Conservation (phyloP, 768 basidiomycete species). For the Neoboletus subvelutipes region DNA sequence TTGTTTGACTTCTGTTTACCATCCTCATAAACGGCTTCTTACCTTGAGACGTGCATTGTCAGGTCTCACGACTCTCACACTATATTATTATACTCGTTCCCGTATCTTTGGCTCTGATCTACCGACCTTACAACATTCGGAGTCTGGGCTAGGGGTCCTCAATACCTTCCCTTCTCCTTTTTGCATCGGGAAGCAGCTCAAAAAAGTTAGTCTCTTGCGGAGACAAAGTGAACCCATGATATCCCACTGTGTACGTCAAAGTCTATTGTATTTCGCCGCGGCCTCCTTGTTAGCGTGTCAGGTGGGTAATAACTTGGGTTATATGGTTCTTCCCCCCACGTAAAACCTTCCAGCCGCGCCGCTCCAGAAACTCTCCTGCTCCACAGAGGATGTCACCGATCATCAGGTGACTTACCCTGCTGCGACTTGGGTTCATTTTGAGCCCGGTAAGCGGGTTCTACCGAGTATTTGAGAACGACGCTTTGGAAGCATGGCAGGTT, state of each 20-base stretch:
- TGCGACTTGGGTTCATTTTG: background rate
- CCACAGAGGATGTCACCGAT: background rate
- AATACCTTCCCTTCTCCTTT: background rate
- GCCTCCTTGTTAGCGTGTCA: background rate
- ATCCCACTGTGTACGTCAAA: background rate
- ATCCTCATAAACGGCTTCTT: too few species aligned
- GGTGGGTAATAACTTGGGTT: slow-evolving; percentile 4
- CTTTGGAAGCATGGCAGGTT: background rate
- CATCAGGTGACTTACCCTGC: slow-evolving; percentile 6
- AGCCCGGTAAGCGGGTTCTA: background rate
- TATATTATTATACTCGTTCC: background rate
- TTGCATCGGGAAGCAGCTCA: background rate
- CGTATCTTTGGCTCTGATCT: background rate
- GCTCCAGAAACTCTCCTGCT: background rate
- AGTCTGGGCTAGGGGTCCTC: background rate
- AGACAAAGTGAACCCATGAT: background rate
- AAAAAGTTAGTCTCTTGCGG: slow-evolving; percentile 11
- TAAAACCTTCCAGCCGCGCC: background rate
- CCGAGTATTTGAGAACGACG: slow-evolving; percentile 2
- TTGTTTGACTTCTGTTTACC: slow-evolving; percentile 8
- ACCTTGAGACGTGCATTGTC: too few species aligned
- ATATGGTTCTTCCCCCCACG: slow-evolving; percentile 1
- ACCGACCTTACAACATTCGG: background rate
- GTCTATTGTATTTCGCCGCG: background rate
- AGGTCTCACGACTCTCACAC: too few species aligned